Conservation (phyloP, 495 filamentous ascomycete species). For the Lasiosphaeria ovina region DNA sequence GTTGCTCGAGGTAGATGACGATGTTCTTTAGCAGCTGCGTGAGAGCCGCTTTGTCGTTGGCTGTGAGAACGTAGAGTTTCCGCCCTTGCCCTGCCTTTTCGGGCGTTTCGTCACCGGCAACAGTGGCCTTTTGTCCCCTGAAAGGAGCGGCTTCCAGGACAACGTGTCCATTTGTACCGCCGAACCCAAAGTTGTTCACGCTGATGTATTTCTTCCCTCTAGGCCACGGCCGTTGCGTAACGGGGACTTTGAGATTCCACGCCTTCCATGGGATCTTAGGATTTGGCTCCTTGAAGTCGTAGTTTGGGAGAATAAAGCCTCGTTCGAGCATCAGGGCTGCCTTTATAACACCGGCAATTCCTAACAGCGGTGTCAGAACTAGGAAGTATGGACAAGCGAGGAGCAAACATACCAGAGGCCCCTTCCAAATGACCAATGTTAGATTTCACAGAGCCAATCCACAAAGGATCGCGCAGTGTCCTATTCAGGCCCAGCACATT, state of each 20-base stretch:
- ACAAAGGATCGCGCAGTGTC: constrained; percentile 32
- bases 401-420: constrained; percentile 32
- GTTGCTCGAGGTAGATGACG: constrained; percentile 46
- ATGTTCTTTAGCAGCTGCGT: constrained; percentile 43
- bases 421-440: constrained; percentile 60
- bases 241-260: constrained; percentile 44
- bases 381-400: background rate
- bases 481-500: constrained; percentile 36
- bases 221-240: constrained; percentile 35
- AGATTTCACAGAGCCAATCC: constrained; percentile 57
- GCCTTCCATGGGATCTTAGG: constrained; percentile 47
- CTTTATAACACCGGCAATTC: constrained; percentile 58
- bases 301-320: constrained; percentile 47
- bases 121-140: constrained; percentile 13
- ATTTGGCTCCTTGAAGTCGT: constrained; percentile 54
- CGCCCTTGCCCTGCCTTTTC: constrained; percentile 27
- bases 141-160: constrained; percentile 48
- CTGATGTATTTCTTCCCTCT: constrained; percentile 38
- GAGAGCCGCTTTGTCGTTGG: constrained; percentile 45
- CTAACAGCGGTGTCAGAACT: constrained; percentile 19
- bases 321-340: constrained; percentile 54
- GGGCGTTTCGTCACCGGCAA: constrained; percentile 20
- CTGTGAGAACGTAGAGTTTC: constrained; percentile 47
- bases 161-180: constrained; percentile 56
- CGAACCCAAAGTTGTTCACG: constrained; percentile 46